Base-by-base conservation (phyloP, 2,329 filamentous ascomycete species). In the Fonsecaea monophora region DNA sequence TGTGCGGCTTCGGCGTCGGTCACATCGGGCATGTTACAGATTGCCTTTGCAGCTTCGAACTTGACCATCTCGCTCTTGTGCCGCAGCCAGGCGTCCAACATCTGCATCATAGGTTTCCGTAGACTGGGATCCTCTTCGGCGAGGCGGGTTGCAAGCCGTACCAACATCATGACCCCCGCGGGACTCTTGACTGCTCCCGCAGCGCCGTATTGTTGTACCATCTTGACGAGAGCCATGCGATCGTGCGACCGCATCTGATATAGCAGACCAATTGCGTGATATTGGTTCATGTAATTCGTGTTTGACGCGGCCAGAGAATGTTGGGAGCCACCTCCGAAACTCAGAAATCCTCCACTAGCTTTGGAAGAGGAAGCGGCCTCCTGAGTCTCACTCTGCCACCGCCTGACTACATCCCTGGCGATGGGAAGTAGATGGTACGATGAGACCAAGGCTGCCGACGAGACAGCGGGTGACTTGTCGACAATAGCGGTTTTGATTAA, bases 61-160 rank as follows among this genome's bases (percentile, higher is more conserved):
- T 97, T 98, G 81, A 99, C 94, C 92, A 97, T 96, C 79, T 98
- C 95, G 80, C 93, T 96, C 89, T 99, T 98, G 81, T 98, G 94
- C 78, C 94, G 89, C 79, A 99, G 83, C 94, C 94, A 98, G 75
- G 93, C 92, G 78, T 98, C 94, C 74, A 99, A 87, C 72, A 99
- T 87, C 81, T 94, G 90, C 87, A 97, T 95, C 95, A 99, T 99
- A 67, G 94, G 93, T 82, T 92, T 96, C 73, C 94, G 86, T 75
- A 98, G 85, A 72, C 92, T 90, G 45, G 88, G 86, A 75, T 99
- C 95, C 77, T 99, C 95, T 78, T 97, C 93, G 37, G 94, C 94
- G 69, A 99, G 84, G 83, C 97, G 95, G 50, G 94, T 92, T 38
- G 95, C 95, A 71, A 99, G 82, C 73, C 95, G 88, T 63, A 99